These are phyloP conservation scores for Alternaria viburni DNA, from an alignment of 2,329 filamentous ascomycete species.

Conservation along the genomic window DNA sequence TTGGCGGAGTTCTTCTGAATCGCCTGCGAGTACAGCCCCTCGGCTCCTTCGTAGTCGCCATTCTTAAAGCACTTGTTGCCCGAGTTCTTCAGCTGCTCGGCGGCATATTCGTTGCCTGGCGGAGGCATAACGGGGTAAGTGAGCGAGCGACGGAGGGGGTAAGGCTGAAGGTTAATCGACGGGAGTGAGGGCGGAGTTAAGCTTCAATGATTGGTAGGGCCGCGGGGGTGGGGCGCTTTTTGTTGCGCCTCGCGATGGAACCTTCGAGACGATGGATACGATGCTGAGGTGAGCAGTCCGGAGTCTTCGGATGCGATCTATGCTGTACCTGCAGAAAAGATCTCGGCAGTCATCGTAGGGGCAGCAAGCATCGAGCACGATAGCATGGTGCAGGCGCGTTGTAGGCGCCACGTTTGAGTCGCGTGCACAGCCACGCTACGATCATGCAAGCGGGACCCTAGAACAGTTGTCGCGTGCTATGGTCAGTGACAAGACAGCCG, in stretches of 20 bases:
- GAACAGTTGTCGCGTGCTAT: neutral
- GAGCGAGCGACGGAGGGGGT: constrained; percentile 1
- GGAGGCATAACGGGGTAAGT: constrained; percentile 25
- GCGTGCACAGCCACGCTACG: constrained; percentile 4
- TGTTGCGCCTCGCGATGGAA: constrained; percentile 24
- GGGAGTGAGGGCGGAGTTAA: constrained; percentile 28
- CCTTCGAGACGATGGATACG: constrained; percentile 27
- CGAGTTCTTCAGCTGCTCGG: constrained; percentile 56
- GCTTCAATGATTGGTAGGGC: constrained; percentile 30
- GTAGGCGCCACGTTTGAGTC: neutral
- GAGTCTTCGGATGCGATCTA: constrained; percentile 2
- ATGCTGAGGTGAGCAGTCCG: constrained; percentile 24
- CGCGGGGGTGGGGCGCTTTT: constrained; percentile 23
- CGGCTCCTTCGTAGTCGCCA: constrained; percentile 70
- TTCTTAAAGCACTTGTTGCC: constrained; percentile 71
- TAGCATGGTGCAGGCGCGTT: neutral
- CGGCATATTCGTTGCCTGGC: constrained; percentile 46
- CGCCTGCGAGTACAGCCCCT: constrained; percentile 75
- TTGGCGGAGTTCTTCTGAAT: constrained; percentile 81
- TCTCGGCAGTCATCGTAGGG: neutral
- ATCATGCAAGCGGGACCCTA: neutral
- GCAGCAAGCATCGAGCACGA: neutral
- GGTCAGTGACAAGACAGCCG: neutral
- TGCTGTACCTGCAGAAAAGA: neutral
- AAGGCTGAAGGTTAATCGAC: constrained; percentile 5